Conservation (phyloP, 2,329 filamentous ascomycete species). For the Aureobasidium sp. region DNA sequence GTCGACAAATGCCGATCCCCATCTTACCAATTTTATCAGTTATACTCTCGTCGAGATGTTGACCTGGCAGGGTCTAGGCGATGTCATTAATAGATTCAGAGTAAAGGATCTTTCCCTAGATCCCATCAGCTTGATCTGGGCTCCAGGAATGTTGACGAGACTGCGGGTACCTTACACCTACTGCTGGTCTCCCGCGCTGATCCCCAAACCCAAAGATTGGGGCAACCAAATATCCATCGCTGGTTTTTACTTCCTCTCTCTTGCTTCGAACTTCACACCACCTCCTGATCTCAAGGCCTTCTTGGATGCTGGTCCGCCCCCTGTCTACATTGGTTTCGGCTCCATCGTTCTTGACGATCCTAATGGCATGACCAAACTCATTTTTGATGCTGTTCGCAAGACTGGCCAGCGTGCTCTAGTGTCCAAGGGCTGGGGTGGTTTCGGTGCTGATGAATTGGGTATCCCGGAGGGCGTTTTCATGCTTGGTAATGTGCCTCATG, state of each 20-base stretch:
- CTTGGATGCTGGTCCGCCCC: constrained; percentile 59
- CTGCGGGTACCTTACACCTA: constrained; percentile 80
- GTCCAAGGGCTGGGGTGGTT: constrained; percentile 51
- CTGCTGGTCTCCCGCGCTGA: constrained; percentile 77
- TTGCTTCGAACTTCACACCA: constrained; percentile 58
- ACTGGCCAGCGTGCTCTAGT: constrained; percentile 49
- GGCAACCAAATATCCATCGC: constrained; percentile 60
- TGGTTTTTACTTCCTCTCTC: constrained; percentile 70
- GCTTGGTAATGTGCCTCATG: constrained; percentile 48
- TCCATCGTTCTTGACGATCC: constrained; percentile 76
- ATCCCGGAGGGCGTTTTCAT: constrained; percentile 39
- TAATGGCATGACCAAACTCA: constrained; percentile 58
- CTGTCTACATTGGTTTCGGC: constrained; percentile 76
- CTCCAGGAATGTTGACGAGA: constrained; percentile 67
- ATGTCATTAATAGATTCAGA: constrained; percentile 78
- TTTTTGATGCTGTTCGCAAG: constrained; percentile 59
- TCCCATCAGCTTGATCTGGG: constrained; percentile 70
- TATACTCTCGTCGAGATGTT: constrained; percentile 85
- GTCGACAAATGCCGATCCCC: constrained; percentile 63
- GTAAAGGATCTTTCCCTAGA: constrained; percentile 66
- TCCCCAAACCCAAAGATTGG: constrained; percentile 76
- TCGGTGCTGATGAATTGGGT: constrained; percentile 34
- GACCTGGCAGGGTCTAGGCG: constrained; percentile 81
- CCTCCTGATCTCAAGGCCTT: constrained; percentile 58
- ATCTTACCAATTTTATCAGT: constrained; percentile 73